Conservation (phyloP, 139 green algal species). For the Chlamydomonas urium region DNA sequence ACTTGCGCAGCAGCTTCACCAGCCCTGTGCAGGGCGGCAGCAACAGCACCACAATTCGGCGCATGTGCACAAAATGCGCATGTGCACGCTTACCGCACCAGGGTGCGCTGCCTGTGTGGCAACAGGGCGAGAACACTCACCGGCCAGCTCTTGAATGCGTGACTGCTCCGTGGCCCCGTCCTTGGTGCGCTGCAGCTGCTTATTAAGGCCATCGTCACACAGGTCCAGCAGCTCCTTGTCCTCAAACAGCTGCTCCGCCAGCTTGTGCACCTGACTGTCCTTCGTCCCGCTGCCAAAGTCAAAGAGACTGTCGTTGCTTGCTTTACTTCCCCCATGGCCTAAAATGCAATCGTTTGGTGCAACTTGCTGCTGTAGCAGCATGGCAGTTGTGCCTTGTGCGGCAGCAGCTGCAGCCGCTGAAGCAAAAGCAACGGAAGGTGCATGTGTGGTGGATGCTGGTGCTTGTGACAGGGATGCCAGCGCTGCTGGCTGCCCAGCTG, state of each 20-base stretch:
- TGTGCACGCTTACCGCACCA: no score
- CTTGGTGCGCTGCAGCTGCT: slow-evolving; percentile 71
- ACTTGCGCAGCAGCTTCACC: slow-evolving; percentile 70
- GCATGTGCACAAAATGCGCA: neutral
- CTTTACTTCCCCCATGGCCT: no score
- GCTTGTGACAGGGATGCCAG: no score
- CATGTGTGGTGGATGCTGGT: no score
- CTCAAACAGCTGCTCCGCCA: slow-evolving; percentile 56
- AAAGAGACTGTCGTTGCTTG: slow-evolving; percentile 3
- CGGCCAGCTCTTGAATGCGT: slow-evolving; percentile 75
- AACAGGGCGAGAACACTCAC: slow-evolving; percentile 12
- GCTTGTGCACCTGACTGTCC: slow-evolving; percentile 17
- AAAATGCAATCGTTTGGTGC: no score
- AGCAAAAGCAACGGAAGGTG: no score
- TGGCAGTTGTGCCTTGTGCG: no score
- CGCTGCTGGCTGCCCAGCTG: no score
- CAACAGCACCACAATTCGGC: neutral
- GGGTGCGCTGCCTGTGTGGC: neutral
- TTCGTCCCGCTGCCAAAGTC: neutral
- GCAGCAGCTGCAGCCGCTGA: no score
- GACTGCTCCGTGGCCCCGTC: slow-evolving; percentile 75
- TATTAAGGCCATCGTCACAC: slow-evolving; percentile 58
- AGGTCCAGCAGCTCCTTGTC: slow-evolving; percentile 50
- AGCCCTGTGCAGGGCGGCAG: slow-evolving; percentile 40
- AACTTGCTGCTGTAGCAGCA: no score